Conservation (phyloP, 345 rosid species). For the Atalantia buxifolia region DNA sequence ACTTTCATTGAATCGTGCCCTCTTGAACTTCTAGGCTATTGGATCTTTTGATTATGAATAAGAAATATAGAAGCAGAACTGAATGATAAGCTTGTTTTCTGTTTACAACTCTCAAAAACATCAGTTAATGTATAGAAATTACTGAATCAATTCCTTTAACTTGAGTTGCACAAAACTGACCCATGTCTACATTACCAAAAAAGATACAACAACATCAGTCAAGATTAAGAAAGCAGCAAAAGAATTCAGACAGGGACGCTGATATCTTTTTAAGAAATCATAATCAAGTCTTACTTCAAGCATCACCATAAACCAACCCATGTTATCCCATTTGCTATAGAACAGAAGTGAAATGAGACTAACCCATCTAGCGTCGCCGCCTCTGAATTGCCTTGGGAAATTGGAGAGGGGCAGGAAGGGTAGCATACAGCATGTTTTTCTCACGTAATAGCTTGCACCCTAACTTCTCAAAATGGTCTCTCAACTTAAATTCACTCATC, state of each 20-base stretch:
- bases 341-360: not conserved
- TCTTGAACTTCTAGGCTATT: not conserved
- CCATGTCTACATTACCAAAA: too few species aligned
- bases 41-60: not conserved
- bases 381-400: constrained; percentile 42
- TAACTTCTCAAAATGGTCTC: constrained; percentile 54
- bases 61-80: too few species aligned
- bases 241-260: not conserved
- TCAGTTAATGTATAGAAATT: not conserved
- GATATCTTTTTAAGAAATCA: not conserved
- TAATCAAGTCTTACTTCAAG: not conserved
- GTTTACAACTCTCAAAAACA: not conserved
- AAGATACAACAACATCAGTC: not conserved
- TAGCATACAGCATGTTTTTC: constrained; percentile 25
- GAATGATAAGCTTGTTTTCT: not conserved
- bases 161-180: not conserved
- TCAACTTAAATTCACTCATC: constrained; percentile 36
- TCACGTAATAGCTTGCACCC: constrained; percentile 64
- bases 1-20: not conserved
- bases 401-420: constrained; percentile 63
- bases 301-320: not conserved
- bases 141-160: too few species aligned
- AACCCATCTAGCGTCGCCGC: constrained; percentile 28
- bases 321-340: not conserved
- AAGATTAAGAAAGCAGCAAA: not conserved